Evolutionary conservation across 2,329 filamentous ascomycete genomes (phyloP), one percentile per base, ranked within the genome.

Genomic region (Cryphonectria parasitica): DNA sequence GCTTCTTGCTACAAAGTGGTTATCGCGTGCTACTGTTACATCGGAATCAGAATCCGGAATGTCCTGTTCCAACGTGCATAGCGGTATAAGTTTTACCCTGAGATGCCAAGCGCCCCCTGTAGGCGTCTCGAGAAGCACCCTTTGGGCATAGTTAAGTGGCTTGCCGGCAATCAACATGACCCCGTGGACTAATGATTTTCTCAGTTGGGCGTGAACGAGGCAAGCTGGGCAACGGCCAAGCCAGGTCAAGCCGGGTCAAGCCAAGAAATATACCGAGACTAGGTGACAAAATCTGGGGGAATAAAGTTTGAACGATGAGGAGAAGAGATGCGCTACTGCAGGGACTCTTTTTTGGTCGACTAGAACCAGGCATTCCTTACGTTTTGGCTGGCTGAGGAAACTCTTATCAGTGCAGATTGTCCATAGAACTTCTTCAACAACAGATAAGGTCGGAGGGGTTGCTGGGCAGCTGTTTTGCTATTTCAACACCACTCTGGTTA

Each of bases 291-390:
- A 31, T 19, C 15, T 15, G 11, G 28, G 25, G 45, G 54, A 13
- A 17, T 31, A 58, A 58, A 58, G 54, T 58, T 58, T 56, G n/a
- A 56, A 25, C 52, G 52, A 54, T 10, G 22, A 56, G 52, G n/a
- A 31, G 11, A 7, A 5, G 11, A 13, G 52, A 19, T 19, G 22
- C 19, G 19, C 52, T 56, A 56, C 52, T 56, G n/a, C 25, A 56
- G 52, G 52, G n/a, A 28, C n/a, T 8, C n/a, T n/a, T 49, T 49
- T n/a, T 22, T 39, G 3, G 17, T 39, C 3, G 17, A 49, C 43
- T 19, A 49, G 36, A 39, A 39, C 36, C 36, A 39, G 36, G 36
- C 10, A 39, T 39, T 39, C 3, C 11, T 39, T 6, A 34, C 2
- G 11, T 11, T 19, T 49, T 8, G 17, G 17, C 43, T 49, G 17